Conservation (phyloP, 1,139 yeast genomes). For the Suhomyces coccinellae region DNA sequence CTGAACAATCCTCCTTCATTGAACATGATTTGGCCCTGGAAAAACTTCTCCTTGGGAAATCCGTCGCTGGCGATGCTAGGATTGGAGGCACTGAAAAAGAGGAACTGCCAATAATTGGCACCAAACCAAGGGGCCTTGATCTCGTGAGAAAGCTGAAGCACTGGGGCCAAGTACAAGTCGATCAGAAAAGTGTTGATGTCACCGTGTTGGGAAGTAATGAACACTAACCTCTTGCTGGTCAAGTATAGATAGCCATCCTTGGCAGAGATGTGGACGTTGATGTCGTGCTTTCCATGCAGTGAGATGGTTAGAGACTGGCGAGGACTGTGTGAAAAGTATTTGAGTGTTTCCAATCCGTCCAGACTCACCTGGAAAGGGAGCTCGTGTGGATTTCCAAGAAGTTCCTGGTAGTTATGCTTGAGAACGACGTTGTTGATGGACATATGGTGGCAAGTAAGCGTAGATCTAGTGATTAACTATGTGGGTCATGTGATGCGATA, state of each 20-base stretch:
- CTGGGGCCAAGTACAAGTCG: conserved; percentile 24
- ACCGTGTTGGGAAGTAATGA: conserved; percentile 38
- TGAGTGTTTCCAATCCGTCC: conserved; percentile 16
- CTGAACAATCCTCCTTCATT: conserved; percentile 51
- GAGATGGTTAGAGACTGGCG: conserved; percentile 21
- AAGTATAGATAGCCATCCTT: conserved; percentile 37
- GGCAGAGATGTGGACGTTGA: conserved; percentile 26
- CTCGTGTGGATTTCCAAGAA: conserved; percentile 17
- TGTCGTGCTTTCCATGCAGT: conserved; percentile 16
- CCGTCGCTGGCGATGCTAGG: conserved; percentile 43
- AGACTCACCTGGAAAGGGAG: conserved; percentile 25
- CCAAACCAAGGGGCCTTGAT: conserved; percentile 58
- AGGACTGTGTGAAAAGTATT: conserved; percentile 22
- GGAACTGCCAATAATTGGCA: conserved; percentile 49
- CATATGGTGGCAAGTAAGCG: conserved; percentile 19
- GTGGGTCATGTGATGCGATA: not conserved
- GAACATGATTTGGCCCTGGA: conserved; percentile 40
- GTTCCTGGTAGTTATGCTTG: conserved; percentile 22
- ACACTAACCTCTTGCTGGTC: conserved; percentile 39
- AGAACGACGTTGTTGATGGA: conserved; percentile 34
- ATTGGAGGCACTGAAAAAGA: conserved; percentile 35
- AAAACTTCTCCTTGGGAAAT: conserved; percentile 41
- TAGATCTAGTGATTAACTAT: not conserved
- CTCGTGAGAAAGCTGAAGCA: conserved; percentile 32
- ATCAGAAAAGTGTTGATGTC: conserved; percentile 40